These are phyloP conservation scores for Rhodomyrtus tomentosa DNA, from an alignment of 345 rosid genomes.

Conservation along the genomic window DNA sequence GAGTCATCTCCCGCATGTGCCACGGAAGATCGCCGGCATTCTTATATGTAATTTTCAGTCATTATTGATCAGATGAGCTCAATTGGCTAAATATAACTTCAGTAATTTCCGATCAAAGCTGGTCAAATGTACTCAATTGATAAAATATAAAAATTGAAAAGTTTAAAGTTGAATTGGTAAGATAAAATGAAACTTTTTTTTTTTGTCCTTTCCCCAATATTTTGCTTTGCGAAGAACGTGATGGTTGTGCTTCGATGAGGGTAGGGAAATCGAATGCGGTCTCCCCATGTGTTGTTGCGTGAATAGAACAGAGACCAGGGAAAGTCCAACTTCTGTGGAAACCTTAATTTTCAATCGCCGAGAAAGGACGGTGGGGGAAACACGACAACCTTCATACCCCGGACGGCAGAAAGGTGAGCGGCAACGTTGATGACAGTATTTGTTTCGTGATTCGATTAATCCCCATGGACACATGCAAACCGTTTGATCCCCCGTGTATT, in stretches of 20 bases:
- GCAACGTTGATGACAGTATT: too few relatives aligned
- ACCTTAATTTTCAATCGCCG: background rate
- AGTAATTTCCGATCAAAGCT: too few relatives aligned
- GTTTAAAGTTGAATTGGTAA: too few relatives aligned
- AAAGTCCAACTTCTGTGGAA: background rate
- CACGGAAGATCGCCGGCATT: too few relatives aligned
- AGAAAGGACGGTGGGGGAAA: background rate
- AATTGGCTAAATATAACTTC: too few relatives aligned
- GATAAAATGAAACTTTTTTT: too few relatives aligned
- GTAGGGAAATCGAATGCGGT: background rate
- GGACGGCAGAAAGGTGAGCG: too few relatives aligned
- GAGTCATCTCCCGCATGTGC: fast-evolving
- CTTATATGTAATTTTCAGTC: too few relatives aligned
- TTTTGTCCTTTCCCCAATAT: background rate
- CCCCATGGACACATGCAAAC: background rate
- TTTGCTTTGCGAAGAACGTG: background rate
- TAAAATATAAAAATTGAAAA: too few relatives aligned
- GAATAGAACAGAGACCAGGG: background rate
- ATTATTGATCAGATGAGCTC: too few relatives aligned
- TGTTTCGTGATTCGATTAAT: too few relatives aligned
- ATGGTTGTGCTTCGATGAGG: background rate
- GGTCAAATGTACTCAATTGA: too few relatives aligned
- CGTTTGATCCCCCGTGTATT: background rate
- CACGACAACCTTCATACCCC: background rate
- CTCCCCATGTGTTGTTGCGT: background rate